Evolutionary conservation across 768 basidiomycete species (phyloP).

Genomic region (Psilocybe azurescens): DNA sequence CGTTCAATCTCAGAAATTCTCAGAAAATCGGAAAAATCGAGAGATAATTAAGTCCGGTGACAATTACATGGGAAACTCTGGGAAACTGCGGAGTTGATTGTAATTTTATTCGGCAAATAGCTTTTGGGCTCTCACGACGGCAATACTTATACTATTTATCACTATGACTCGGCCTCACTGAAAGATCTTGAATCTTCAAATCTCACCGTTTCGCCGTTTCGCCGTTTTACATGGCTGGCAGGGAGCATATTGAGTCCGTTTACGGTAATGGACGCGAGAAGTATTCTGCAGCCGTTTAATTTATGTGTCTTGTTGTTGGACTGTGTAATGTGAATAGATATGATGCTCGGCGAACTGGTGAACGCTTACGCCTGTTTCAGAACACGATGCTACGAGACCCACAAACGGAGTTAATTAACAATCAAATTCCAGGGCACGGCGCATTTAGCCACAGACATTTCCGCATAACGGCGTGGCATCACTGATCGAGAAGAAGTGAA

Average conservation of each 20-base stretch:
- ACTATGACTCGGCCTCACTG: not conserved
- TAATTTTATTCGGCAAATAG: not conserved
- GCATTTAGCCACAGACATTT: not conserved
- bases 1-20: not conserved
- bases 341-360: not conserved
- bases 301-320: not conserved
- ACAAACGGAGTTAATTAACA: not conserved
- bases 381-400: constrained; percentile 3
- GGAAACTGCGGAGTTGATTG: not conserved
- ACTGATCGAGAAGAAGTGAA: constrained; percentile 2
- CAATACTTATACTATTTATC: not conserved
- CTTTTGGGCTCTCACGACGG: not conserved
- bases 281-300: not conserved
- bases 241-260: not conserved
- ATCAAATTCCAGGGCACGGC: constrained; percentile 1
- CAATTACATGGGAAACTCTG: not conserved
- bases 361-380: not conserved
- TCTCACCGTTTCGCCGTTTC: not conserved
- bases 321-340: not conserved
- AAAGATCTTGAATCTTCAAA: not conserved
- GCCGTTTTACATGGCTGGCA: not conserved
- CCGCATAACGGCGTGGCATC: constrained; percentile 1
- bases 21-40: not conserved
- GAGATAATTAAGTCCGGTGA: not conserved
- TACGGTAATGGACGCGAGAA: not conserved